A percentile compares a stretch with the other conserved stretches of the same genome.
Evolutionary conservation across 164 flowering plant genomes (phyloP).

Genomic region (Euptelea pleiosperma): DNA sequence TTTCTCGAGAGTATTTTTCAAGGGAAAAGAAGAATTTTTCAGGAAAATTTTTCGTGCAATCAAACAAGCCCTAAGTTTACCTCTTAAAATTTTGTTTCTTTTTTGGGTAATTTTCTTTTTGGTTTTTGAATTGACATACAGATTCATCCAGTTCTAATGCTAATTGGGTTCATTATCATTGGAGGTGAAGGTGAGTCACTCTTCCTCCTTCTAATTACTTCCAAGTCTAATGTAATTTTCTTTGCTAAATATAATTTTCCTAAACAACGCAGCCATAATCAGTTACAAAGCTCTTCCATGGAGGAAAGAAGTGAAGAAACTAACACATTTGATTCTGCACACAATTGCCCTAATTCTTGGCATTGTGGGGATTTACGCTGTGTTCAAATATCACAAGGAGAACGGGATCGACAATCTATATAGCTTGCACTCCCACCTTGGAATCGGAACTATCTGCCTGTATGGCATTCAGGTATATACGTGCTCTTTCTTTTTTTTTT

Average conservation of each 20-base stretch:
- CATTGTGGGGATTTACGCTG: conserved; percentile 65
- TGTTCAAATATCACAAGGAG: conserved; percentile 85
- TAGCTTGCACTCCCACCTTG: conserved; percentile 95
- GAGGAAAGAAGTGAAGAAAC: conserved; percentile 66
- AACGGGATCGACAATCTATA: conserved; percentile 76
- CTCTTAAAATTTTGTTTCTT: too few relatives aligned
- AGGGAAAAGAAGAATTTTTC: too few relatives aligned
- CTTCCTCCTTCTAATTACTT: too few relatives aligned
- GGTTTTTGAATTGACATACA: conserved; percentile 20
- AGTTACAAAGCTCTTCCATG: conserved; percentile 74
- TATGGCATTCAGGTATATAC: conserved; percentile 80
- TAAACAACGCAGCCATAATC: conserved; percentile 72
- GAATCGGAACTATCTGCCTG: conserved; percentile 64
- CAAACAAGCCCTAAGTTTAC: too few relatives aligned
- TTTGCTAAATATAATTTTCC: too few relatives aligned
- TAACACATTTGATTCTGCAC: conserved; percentile 78
- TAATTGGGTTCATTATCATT: conserved; percentile 78
- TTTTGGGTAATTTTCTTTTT: background rate
- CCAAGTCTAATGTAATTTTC: too few relatives aligned
- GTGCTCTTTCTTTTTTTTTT: too few relatives aligned
- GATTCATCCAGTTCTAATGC: conserved; percentile 92
- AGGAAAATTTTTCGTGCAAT: too few relatives aligned
- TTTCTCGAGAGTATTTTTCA: too few relatives aligned
- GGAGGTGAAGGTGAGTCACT: conserved; percentile 97
- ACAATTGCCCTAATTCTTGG: conserved; percentile 74